Evolutionary conservation across 2,329 filamentous ascomycete genomes (phyloP).

Genomic region (Exophiala spinifera): DNA sequence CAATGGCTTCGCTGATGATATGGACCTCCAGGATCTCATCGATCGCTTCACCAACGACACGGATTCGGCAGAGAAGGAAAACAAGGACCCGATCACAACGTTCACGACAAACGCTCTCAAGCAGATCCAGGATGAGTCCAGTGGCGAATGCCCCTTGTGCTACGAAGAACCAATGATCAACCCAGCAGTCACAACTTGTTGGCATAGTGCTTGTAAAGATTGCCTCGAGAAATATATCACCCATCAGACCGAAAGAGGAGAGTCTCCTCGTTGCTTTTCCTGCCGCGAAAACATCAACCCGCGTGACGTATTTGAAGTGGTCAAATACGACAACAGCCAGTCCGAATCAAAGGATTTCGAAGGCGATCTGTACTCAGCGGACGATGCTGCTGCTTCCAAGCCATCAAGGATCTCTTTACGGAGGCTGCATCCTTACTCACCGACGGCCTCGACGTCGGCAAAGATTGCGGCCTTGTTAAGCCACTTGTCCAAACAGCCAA

Average conservation of each 20-base stretch:
- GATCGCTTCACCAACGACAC: constrained; percentile 73
- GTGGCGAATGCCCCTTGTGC: constrained; percentile 90
- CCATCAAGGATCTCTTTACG: constrained; percentile 57
- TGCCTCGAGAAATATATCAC: constrained; percentile 88
- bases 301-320: constrained; percentile 87
- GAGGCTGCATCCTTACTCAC: constrained; percentile 62
- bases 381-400: constrained; percentile 35
- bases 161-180: constrained; percentile 94
- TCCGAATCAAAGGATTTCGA: constrained; percentile 41
- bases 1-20: constrained; percentile 84
- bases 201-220: constrained; percentile 94
- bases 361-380: constrained; percentile 38
- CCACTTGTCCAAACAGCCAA: constrained; percentile 69
- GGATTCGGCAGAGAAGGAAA: constrained; percentile 53
- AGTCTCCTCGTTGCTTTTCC: constrained; percentile 80
- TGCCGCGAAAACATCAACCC: constrained; percentile 80
- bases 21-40: constrained; percentile 87
- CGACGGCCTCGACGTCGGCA: constrained; percentile 60
- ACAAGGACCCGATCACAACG: constrained; percentile 61
- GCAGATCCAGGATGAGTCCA: constrained; percentile 86
- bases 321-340: constrained; percentile 56
- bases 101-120: constrained; percentile 85
- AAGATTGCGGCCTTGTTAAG: constrained; percentile 80
- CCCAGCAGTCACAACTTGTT: constrained; percentile 91
- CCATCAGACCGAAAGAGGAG: constrained; percentile 74